Conservation (phyloP, 352 stramenopile genomes). For the Phytophthora palmivora region DNA sequence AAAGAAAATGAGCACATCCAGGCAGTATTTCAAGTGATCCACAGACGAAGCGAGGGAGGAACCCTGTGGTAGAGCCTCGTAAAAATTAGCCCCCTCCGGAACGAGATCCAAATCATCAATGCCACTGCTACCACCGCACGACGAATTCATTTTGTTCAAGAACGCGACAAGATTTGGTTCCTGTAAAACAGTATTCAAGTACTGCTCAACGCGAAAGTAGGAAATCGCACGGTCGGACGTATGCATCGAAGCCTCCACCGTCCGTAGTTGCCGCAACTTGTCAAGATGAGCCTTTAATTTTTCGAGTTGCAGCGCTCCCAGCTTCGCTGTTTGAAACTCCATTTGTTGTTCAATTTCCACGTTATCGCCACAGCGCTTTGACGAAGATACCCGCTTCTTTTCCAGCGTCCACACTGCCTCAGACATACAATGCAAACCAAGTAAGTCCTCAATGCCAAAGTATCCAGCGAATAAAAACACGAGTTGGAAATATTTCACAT, state of each 20-base stretch:
- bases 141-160: constrained; percentile 78
- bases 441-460: neutral
- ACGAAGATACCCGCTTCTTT: constrained; percentile 60
- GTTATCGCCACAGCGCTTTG: constrained; percentile 67
- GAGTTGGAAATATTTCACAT: neutral
- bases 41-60: constrained; percentile 65
- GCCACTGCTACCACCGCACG: constrained; percentile 36
- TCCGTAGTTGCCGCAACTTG: constrained; percentile 77
- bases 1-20: constrained; percentile 89
- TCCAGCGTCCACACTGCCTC: constrained; percentile 62
- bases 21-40: constrained; percentile 82
- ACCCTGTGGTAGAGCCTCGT: constrained; percentile 59
- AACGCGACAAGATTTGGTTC: constrained; percentile 67
- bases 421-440: constrained; percentile 6
- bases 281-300: constrained; percentile 74
- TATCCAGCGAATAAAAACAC: neutral
- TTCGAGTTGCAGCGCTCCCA: constrained; percentile 66
- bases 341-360: constrained; percentile 63
- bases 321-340: constrained; percentile 77
- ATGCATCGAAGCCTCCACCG: constrained; percentile 78
- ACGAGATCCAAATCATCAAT: constrained; percentile 66
- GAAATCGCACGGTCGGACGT: constrained; percentile 81
- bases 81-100: constrained; percentile 71
- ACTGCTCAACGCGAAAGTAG: constrained; percentile 87
- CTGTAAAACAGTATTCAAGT: constrained; percentile 81